Evolutionary conservation across 2,329 filamentous ascomycete species (phyloP).

Genomic region (Botrytis paeoniae): DNA sequence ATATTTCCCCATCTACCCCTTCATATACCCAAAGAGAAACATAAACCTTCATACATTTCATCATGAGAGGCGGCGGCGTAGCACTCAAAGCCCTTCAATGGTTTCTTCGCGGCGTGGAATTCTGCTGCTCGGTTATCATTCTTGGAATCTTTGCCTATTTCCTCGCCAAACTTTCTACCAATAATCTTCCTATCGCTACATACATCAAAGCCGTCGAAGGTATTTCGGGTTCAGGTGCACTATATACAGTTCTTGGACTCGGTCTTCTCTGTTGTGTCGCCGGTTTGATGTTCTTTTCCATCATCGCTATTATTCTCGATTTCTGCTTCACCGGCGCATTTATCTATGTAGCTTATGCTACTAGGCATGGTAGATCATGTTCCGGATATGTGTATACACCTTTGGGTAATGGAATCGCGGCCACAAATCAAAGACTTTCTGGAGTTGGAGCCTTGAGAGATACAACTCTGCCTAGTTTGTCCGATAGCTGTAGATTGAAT

Average conservation of each 20-base stretch:
- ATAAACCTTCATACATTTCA: constrained; percentile 28
- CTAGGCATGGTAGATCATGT: constrained; percentile 69
- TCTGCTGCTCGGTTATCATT: constrained; percentile 69
- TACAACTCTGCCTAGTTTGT: constrained; percentile 41
- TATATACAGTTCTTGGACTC: constrained; percentile 73
- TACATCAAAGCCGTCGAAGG: constrained; percentile 73
- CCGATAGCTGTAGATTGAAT: constrained; percentile 71
- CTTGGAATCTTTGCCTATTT: constrained; percentile 83
- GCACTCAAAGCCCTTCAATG: constrained; percentile 68
- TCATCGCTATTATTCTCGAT: constrained; percentile 72
- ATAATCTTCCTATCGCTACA: constrained; percentile 59
- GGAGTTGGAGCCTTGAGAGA: constrained; percentile 48
- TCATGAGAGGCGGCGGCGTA: constrained; percentile 58
- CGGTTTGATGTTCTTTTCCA: constrained; percentile 68
- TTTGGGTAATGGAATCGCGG: constrained; percentile 62
- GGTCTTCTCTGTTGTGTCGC: constrained; percentile 77
- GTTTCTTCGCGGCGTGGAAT: constrained; percentile 69
- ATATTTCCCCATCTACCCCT: not conserved
- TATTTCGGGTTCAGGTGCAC: constrained; percentile 68
- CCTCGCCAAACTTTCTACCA: constrained; percentile 67
- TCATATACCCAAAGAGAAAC: not conserved
- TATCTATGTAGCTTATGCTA: constrained; percentile 77
- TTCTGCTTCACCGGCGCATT: constrained; percentile 72
- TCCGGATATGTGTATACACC: constrained; percentile 61
- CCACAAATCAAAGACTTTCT: constrained; percentile 45